phyloP scores from a whole-genome alignment of 23 red algal genomes.

The Gracilaria gracilis region DNA sequence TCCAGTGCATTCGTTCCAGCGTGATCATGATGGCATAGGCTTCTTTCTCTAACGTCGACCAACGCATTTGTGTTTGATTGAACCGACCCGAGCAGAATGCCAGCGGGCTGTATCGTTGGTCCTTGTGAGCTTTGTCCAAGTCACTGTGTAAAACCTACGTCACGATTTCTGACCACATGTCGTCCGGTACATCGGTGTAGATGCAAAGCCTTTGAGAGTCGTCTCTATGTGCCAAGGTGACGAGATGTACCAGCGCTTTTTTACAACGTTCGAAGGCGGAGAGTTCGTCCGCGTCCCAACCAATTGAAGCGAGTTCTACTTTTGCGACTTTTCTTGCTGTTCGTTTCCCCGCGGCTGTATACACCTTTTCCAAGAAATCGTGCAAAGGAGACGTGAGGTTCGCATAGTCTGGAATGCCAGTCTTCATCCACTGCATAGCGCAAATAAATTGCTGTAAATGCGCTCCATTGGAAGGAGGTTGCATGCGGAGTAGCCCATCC shows the following conservation, averaged over 20 bases:
- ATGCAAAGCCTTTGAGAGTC: not conserved
- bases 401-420: not conserved
- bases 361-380: not conserved
- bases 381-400: not conserved
- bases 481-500: not conserved
- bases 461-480: too few relatives aligned
- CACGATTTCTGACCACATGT: not conserved
- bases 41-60: not conserved
- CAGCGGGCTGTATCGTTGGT: not conserved
- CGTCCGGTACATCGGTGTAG: not conserved
- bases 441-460: too few relatives aligned
- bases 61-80: conserved; percentile 8
- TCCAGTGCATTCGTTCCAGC: not conserved
- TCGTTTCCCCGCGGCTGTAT: not conserved
- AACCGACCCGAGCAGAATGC: not conserved
- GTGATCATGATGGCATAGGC: not conserved
- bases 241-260: not conserved
- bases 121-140: not conserved
- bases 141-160: not conserved
- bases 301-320: not conserved
- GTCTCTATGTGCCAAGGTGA: conserved; percentile 16
- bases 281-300: too few relatives aligned
- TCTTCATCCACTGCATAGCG: not conserved
- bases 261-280: conserved; percentile 10
- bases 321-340: not conserved